Conservation (phyloP, 805 yeast species). For the Lipomyces japonicus region DNA sequence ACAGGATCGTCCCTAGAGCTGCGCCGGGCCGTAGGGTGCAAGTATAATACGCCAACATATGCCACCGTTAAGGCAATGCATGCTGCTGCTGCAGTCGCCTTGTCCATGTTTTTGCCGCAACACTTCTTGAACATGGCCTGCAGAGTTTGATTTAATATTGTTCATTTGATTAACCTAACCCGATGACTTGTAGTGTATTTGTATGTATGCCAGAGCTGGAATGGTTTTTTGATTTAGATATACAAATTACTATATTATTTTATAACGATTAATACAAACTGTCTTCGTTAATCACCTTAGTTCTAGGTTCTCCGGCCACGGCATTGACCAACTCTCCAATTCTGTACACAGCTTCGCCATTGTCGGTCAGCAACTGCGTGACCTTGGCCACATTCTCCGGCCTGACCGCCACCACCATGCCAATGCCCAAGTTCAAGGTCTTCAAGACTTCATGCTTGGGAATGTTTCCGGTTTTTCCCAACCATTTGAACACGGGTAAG, state of each 20-base stretch:
- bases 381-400: conserved; percentile 59
- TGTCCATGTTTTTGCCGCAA: too few relatives aligned
- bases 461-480: conserved; percentile 85
- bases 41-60: conserved; percentile 30
- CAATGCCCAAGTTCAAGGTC: conserved; percentile 94
- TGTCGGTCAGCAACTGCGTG: conserved; percentile 50
- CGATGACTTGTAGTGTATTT: too few relatives aligned
- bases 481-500: conserved; percentile 90
- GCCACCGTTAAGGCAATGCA: conserved; percentile 14
- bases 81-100: neutral
- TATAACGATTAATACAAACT: conserved; percentile 39
- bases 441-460: conserved; percentile 79
- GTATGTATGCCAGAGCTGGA: too few relatives aligned
- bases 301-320: conserved; percentile 38
- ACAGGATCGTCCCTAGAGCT: conserved; percentile 14
- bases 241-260: too few relatives aligned
- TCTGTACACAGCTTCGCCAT: conserved; percentile 70
- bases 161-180: too few relatives aligned
- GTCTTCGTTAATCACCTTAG: conserved; percentile 53
- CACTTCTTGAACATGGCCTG: too few relatives aligned
- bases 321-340: conserved; percentile 55
- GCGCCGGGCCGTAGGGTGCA: conserved; percentile 27
- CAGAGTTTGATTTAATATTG: too few relatives aligned
- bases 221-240: too few relatives aligned
- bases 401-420: conserved; percentile 88